phyloP scores from a whole-genome alignment of 2,329 filamentous ascomycete species.

The Cladorrhinum sp. region DNA sequence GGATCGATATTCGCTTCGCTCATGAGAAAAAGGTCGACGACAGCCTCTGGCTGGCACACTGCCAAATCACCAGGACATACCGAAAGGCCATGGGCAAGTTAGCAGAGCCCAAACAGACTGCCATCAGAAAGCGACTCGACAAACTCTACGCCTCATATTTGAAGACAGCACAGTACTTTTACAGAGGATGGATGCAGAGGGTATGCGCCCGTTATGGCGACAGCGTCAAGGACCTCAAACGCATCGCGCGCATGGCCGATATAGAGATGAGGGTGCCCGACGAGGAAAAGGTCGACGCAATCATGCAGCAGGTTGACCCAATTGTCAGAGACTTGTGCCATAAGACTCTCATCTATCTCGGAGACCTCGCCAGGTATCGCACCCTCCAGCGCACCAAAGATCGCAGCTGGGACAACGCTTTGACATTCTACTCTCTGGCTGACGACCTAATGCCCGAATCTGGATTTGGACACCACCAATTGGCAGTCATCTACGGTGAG shows the following conservation, averaged over 20 bases:
- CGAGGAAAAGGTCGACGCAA: constrained; percentile 43
- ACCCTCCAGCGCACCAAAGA: constrained; percentile 68
- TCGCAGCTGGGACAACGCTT: constrained; percentile 73
- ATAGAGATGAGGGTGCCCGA: constrained; percentile 39
- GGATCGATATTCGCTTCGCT: constrained; percentile 67
- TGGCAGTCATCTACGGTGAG: constrained; percentile 78
- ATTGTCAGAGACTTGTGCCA: constrained; percentile 73
- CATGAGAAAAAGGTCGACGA: constrained; percentile 62
- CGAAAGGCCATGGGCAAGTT: constrained; percentile 63
- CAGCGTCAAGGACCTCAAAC: constrained; percentile 43
- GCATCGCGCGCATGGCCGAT: constrained; percentile 24
- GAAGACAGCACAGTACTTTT: constrained; percentile 84
- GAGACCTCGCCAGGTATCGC: constrained; percentile 86
- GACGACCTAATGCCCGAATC: constrained; percentile 73
- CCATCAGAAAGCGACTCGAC: constrained; percentile 72
- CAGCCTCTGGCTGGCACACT: constrained; percentile 76
- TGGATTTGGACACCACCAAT: constrained; percentile 83
- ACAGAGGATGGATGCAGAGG: constrained; percentile 78
- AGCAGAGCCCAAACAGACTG: constrained; percentile 49
- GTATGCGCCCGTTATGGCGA: constrained; percentile 61
- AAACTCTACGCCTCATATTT: constrained; percentile 82
- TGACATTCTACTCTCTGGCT: constrained; percentile 82
- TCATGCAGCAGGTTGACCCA: constrained; percentile 50
- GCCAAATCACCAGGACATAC: constrained; percentile 74
- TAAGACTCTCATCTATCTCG: constrained; percentile 78